Evolutionary conservation across 2,329 filamentous ascomycete species (phyloP).

Genomic region (Mycocentrospora acerina): DNA sequence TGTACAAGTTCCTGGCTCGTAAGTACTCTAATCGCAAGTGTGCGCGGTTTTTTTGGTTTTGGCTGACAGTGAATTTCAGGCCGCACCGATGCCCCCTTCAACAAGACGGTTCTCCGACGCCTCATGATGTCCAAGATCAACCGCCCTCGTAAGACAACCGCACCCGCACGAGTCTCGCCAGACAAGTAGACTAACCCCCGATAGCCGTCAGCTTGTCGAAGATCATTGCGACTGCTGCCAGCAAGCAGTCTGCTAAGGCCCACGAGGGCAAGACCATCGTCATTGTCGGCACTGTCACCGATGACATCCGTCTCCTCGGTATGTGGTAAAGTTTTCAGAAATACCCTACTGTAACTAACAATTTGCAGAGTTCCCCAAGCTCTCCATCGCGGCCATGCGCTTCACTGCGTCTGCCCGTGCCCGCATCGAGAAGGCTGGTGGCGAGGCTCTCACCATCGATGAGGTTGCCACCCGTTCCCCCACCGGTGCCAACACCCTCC

Average conservation of each 20-base stretch:
- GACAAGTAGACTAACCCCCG: constrained; percentile 17
- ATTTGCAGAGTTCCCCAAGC: constrained; percentile 76
- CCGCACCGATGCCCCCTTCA: constrained; percentile 96
- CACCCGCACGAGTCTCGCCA: not conserved
- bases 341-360: constrained; percentile 47
- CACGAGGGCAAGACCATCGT: constrained; percentile 84
- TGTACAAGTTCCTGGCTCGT: constrained; percentile 96
- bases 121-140: constrained; percentile 99
- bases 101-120: constrained; percentile 96
- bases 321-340: constrained; percentile 1
- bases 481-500: constrained; percentile 94
- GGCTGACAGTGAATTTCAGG: constrained; percentile 55
- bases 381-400: constrained; percentile 89
- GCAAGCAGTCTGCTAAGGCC: constrained; percentile 52
- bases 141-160: constrained; percentile 55
- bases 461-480: constrained; percentile 94
- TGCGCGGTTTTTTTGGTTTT: constrained; percentile 11
- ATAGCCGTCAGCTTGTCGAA: constrained; percentile 83
- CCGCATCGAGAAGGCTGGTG: constrained; percentile 88
- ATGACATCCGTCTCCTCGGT: constrained; percentile 12
- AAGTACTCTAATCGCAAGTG: constrained; percentile 50
- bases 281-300: constrained; percentile 51
- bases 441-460: constrained; percentile 93
- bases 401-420: constrained; percentile 96
- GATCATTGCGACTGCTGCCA: constrained; percentile 66